Conservation (phyloP, 805 yeast genomes). For the Yarrowia sp. region DNA sequence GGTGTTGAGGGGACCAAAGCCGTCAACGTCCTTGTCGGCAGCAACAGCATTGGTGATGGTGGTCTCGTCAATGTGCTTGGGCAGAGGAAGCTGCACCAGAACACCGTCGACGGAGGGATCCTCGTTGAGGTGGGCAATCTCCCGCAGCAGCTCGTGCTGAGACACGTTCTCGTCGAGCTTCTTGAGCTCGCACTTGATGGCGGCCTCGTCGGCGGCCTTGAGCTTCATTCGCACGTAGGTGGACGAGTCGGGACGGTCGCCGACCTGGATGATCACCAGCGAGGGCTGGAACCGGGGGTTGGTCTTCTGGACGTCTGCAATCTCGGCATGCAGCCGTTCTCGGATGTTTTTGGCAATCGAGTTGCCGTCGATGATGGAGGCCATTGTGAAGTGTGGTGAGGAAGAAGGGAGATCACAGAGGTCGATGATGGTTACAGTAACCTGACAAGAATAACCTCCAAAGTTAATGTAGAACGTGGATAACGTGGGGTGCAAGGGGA, state of each 20-base stretch:
- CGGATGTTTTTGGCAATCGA: constrained; percentile 53
- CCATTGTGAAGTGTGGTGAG: constrained; percentile 21
- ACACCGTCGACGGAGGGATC: constrained; percentile 84
- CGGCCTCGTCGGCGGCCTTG: constrained; percentile 85
- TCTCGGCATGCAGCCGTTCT: constrained; percentile 59
- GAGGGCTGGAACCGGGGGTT: constrained; percentile 70
- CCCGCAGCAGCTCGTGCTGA: constrained; percentile 63
- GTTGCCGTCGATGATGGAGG: constrained; percentile 38
- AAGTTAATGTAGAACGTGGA: constrained; percentile 7
- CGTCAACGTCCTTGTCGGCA: constrained; percentile 93
- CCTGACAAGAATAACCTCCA: constrained; percentile 17
- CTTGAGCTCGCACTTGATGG: constrained; percentile 70
- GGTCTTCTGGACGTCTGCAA: constrained; percentile 54
- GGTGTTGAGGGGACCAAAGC: constrained; percentile 84
- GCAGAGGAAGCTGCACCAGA: constrained; percentile 89
- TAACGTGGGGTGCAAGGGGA: constrained; percentile 19
- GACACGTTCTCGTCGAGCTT: constrained; percentile 67
- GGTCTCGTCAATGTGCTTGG: constrained; percentile 79
- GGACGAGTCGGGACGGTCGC: constrained; percentile 87
- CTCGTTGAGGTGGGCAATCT: constrained; percentile 69
- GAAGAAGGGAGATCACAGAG: neutral
- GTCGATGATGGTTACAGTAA: too few relatives aligned
- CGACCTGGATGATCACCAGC: constrained; percentile 87
- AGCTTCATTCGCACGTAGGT: constrained; percentile 92
- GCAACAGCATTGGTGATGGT: constrained; percentile 77